Evolutionary conservation across 805 yeast species (phyloP).

Genomic region (Wickerhamiella australiensis): DNA sequence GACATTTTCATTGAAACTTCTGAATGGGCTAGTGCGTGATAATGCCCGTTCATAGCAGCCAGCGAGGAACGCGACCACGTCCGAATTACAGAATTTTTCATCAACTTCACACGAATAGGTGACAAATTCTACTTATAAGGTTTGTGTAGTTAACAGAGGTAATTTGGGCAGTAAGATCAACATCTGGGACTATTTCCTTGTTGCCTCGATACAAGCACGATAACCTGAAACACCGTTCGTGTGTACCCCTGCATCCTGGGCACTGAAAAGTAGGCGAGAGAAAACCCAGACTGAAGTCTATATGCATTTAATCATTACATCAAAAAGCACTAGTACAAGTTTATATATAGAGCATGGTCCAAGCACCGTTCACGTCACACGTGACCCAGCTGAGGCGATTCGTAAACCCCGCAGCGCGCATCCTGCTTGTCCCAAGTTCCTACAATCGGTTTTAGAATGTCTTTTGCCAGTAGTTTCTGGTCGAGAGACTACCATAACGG

Average conservation of each 20-base stretch:
- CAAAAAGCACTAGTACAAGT: too few relatives aligned
- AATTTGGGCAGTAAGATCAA: too few relatives aligned
- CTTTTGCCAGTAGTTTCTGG: constrained; percentile 23
- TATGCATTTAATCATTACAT: too few relatives aligned
- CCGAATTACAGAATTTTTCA: too few relatives aligned
- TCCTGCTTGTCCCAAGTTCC: not conserved
- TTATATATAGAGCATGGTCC: too few relatives aligned
- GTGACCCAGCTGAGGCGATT: not conserved
- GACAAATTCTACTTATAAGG: too few relatives aligned
- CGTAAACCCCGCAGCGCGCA: not conserved
- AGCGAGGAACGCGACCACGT: not conserved
- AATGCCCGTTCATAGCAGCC: not conserved
- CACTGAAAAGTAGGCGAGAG: not conserved
- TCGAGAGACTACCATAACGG: constrained; percentile 24
- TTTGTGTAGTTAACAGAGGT: too few relatives aligned
- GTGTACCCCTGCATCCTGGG: not conserved
- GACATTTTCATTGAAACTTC: not conserved
- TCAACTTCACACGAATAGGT: too few relatives aligned
- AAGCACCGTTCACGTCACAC: not conserved
- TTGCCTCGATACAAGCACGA: not conserved
- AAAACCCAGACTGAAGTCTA: too few relatives aligned
- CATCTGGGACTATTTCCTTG: too few relatives aligned
- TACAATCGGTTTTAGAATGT: constrained; percentile 1
- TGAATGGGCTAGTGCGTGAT: constrained; percentile 3
- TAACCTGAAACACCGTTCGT: not conserved